Evolutionary conservation across 331 rosid genomes (phyloP), one percentile per base, ranked within the genome.

Genomic region (Erythrophleum ivorense): DNA sequence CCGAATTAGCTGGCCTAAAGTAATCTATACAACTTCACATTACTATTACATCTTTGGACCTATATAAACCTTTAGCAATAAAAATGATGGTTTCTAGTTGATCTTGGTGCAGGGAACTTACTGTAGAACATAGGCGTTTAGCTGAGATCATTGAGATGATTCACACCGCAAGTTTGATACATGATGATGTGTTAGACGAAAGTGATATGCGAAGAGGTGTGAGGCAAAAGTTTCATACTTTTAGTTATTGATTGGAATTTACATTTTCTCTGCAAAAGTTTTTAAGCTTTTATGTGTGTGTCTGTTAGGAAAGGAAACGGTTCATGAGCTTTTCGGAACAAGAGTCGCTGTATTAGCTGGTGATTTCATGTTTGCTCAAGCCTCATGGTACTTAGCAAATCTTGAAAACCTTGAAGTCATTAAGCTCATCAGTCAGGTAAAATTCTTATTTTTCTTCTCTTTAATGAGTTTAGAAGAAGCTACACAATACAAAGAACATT

Each of bases 141-240:
- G 97, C 98, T 9, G 98, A 95, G 92, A 92, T 95, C 75, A 91
- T 95, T 84, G 98, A 95, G 80, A 92, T 95, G 97, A 95, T 95
- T 83, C 97, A 95, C 74, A 95, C 98, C 67, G 98, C 98, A 76
- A 95, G 98, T 86, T 88, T 95, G 86, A 91, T 95, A 68, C 98
- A 95, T 13, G 97, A 95, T 83, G 98, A 95, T 81, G 95, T 95
- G 38, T 84, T 95, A 78, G 98, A 95, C 52, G 97, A 95, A 77
- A 95, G 97, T 73, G 88, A 95, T 76, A 83, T 95, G 80, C 89
- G 97, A 21, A 82, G 97, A 89, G 97, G 97, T 92, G 80, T 71
- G 66, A 64, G 38, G 38, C 50, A 34, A 41, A 86, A 70, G 52
- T 59, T 79, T 69, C 45, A 76, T 8, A 12, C 0, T 11, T 48